Evolutionary conservation across 2,329 filamentous ascomycete species (phyloP).

Genomic region (Cercospora berteroae): DNA sequence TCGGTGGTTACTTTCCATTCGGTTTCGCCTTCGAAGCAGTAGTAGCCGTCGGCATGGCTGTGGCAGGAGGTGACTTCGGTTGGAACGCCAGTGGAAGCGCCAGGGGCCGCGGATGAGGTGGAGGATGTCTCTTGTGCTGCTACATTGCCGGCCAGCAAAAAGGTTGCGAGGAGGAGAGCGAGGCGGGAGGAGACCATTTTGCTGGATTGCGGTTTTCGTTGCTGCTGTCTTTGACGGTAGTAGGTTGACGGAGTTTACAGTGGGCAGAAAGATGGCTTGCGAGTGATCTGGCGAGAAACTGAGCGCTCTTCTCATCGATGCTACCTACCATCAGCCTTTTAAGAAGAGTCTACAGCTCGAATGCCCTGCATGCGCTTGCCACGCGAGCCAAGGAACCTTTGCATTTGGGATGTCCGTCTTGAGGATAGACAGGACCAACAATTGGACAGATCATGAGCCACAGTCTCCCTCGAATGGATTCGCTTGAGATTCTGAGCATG

Average conservation of each 20-base stretch:
- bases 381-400: background rate
- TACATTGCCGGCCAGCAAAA: background rate
- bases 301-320: background rate
- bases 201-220: background rate
- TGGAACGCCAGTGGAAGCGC: conserved; percentile 1
- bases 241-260: background rate
- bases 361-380: background rate
- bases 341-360: background rate
- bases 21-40: conserved; percentile 9
- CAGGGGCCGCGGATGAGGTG: background rate
- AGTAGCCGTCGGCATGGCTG: conserved; percentile 6
- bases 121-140: background rate
- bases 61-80: conserved; percentile 9
- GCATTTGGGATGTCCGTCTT: background rate
- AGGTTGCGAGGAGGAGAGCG: background rate
- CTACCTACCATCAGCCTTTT: background rate
- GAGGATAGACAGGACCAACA: background rate
- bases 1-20: conserved; percentile 10
- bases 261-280: background rate
- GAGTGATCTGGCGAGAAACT: background rate
- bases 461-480: background rate
- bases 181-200: background rate
- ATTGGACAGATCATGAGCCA: background rate
- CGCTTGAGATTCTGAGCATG: background rate
- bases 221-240: background rate